A percentile compares a stretch with the other conserved stretches of the same genome.
Conservation (phyloP, 192 early-diverging fungal genomes). For the Coemansia reversa region DNA sequence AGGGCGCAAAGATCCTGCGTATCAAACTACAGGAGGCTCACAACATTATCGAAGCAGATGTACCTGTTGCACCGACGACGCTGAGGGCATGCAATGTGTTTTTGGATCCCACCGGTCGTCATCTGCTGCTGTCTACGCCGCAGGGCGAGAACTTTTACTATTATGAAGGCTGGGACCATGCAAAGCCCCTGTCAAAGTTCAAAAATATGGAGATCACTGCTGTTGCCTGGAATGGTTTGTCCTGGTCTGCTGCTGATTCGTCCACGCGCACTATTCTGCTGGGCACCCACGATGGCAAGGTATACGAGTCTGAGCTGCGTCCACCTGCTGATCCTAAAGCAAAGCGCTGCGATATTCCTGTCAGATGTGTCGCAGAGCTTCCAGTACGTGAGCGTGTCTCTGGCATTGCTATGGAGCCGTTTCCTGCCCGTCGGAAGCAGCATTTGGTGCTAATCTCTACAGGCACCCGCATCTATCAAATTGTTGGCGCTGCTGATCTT, state of each 20-base stretch:
- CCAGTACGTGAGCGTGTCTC: slow-evolving; percentile 71
- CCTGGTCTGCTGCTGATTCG: slow-evolving; percentile 27
- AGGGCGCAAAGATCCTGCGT: slow-evolving; percentile 71
- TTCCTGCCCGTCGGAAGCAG: slow-evolving; percentile 68
- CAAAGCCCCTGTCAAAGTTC: slow-evolving; percentile 74
- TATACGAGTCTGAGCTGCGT: slow-evolving; percentile 89
- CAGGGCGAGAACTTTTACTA: slow-evolving; percentile 92
- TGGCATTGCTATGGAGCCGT: slow-evolving; percentile 81
- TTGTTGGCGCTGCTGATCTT: slow-evolving; percentile 68
- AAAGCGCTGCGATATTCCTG: slow-evolving; percentile 77
- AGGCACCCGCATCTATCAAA: slow-evolving; percentile 86
- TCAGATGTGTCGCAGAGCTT: slow-evolving; percentile 62
- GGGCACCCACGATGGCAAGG: slow-evolving; percentile 80
- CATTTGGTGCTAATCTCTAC: slow-evolving; percentile 83
- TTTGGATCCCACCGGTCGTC: slow-evolving; percentile 85
- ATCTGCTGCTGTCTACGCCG: slow-evolving; percentile 84
- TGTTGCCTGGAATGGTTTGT: slow-evolving; percentile 84
- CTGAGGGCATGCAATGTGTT: slow-evolving; percentile 63
- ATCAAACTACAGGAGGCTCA: slow-evolving; percentile 87
- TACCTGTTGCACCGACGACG: slow-evolving; percentile 28
- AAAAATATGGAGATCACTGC: slow-evolving; percentile 81
- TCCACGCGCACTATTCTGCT: slow-evolving; percentile 83
- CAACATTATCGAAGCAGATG: slow-evolving; percentile 42
- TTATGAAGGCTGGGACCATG: slow-evolving; percentile 80
- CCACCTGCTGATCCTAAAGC: slow-evolving; percentile 82